Conservation (phyloP, 73 alveolate genomes). For the Paramecium biaurelia region DNA sequence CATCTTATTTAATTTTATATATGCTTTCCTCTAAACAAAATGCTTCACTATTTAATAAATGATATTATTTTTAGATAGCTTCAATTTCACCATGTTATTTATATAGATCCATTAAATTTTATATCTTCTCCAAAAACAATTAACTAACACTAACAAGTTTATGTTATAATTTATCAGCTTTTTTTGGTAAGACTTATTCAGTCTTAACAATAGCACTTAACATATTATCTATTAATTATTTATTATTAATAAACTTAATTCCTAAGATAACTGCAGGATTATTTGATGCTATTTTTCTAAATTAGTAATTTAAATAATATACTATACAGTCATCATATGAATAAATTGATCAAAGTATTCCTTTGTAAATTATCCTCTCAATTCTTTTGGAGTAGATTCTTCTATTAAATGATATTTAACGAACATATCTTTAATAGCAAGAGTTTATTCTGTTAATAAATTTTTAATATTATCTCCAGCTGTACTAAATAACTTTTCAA, state of each 20-base stretch:
- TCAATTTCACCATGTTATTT: constrained; percentile 21
- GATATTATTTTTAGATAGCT: constrained; percentile 4
- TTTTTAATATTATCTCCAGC: neutral
- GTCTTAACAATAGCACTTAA: constrained; percentile 33
- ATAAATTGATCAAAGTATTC: constrained; percentile 45
- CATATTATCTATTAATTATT: neutral
- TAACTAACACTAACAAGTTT: neutral
- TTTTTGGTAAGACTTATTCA: constrained; percentile 21
- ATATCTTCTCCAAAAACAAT: neutral
- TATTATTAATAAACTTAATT: neutral
- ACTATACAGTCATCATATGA: constrained; percentile 13
- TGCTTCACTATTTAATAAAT: neutral
- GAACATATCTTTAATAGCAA: neutral
- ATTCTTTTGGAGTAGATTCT: constrained; percentile 36
- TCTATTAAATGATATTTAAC: constrained; percentile 41
- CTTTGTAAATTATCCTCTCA: constrained; percentile 27
- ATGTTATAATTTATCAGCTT: constrained; percentile 45
- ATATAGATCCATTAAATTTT: constrained; percentile 18
- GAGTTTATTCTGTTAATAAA: neutral
- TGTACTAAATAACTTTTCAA: neutral
- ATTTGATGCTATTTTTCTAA: constrained; percentile 23
- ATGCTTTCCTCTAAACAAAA: constrained; percentile 39
- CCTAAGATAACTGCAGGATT: constrained; percentile 9
- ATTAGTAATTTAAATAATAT: neutral
- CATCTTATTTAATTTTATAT: constrained; percentile 5